These are phyloP conservation scores for Vanrija sp. DNA, from an alignment of 1,284 basidiomycete genomes.

Conservation along the genomic window DNA sequence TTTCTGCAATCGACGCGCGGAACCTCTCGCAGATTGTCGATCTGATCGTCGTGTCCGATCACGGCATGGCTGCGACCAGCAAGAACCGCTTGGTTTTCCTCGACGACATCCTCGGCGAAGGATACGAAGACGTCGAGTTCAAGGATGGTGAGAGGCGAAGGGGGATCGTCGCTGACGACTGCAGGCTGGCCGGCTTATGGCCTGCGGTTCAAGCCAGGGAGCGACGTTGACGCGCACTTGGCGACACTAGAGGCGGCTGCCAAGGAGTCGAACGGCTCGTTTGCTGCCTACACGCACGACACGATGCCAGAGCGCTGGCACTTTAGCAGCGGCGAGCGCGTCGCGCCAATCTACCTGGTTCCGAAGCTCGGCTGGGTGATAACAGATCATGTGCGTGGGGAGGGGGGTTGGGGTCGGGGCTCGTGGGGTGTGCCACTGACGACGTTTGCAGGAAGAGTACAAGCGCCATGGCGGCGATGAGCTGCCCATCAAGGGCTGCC, in stretches of 20 bases:
- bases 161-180: background rate
- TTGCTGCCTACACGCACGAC: constrained; percentile 70
- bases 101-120: constrained; percentile 73
- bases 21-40: constrained; percentile 79
- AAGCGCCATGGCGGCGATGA: background rate
- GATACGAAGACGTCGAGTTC: constrained; percentile 4
- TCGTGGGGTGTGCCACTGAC: too few relatives aligned
- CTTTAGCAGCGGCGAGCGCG: constrained; percentile 65
- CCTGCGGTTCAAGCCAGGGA: constrained; percentile 62
- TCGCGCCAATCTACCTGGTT: constrained; percentile 81
- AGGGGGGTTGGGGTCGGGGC: background rate
- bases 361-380: constrained; percentile 70
- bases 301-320: constrained; percentile 79
- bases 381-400: constrained; percentile 53
- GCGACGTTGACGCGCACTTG: constrained; percentile 59
- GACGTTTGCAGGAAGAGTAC: constrained; percentile 48
- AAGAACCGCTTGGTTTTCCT: constrained; percentile 71
- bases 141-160: background rate
- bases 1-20: constrained; percentile 60
- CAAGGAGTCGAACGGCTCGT: constrained; percentile 57
- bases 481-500: constrained; percentile 6
- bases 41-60: constrained; percentile 84
- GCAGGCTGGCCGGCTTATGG: constrained; percentile 79
- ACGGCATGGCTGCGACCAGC: constrained; percentile 85
- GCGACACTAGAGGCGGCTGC: constrained; percentile 55